Evolutionary conservation across 2,329 filamentous ascomycete genomes (phyloP).

Genomic region (Alternaria gaisen): DNA sequence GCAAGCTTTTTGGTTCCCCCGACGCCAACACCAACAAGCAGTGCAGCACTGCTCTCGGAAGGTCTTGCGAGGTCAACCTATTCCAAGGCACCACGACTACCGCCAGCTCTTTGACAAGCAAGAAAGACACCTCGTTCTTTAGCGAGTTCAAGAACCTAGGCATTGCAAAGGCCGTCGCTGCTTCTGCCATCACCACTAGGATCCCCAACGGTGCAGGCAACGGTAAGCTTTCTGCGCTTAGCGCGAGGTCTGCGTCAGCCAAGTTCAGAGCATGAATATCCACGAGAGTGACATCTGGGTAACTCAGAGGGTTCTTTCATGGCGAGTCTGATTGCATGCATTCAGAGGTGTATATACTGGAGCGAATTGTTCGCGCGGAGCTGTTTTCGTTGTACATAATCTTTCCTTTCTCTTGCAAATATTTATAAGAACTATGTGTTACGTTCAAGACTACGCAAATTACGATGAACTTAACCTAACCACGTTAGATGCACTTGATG

Average conservation of each 20-base stretch:
- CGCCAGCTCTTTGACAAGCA: background rate
- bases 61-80: background rate
- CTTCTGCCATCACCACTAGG: background rate
- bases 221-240: background rate
- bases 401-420: too few species aligned
- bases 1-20: background rate
- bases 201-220: background rate
- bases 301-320: rapidly evolving
- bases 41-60: background rate
- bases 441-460: too few species aligned
- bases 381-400: too few species aligned
- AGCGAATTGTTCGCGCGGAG: too few species aligned
- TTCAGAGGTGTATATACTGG: too few species aligned
- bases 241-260: background rate
- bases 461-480: too few species aligned
- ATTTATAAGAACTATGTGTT: too few species aligned
- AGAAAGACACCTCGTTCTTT: background rate
- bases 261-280: background rate
- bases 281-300: too few species aligned
- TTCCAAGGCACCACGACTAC: background rate
- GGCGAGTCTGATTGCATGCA: rapidly evolving
- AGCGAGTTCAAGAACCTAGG: background rate
- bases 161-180: background rate
- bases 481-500: too few species aligned
- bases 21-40: background rate